Evolutionary conservation across 257 asterid genomes (phyloP).

Genomic region (Penstemon newberryi): DNA sequence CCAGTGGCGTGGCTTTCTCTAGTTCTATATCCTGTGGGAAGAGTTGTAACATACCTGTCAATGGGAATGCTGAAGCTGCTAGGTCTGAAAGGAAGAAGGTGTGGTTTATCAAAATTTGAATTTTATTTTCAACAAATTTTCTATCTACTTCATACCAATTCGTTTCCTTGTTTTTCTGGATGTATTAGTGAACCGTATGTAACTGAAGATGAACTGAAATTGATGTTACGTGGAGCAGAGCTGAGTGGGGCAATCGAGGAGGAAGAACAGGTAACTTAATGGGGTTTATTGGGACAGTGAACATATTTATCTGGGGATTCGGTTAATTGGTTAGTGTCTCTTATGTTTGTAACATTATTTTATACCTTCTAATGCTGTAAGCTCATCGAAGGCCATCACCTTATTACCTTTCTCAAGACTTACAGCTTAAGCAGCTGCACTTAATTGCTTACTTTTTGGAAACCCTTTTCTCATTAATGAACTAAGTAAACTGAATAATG

Average conservation of each 20-base stretch:
- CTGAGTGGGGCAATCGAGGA: conserved; percentile 98
- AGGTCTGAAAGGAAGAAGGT: conserved; percentile 97
- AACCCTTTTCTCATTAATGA: neutral
- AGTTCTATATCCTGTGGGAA: conserved; percentile 89
- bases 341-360: conserved; percentile 16
- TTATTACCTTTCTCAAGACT: conserved; percentile 2
- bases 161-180: conserved; percentile 29
- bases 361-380: conserved; percentile 2
- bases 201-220: conserved; percentile 94
- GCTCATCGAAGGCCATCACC: conserved; percentile 25
- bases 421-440: conserved; percentile 11
- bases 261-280: conserved; percentile 84
- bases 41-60: conserved; percentile 91
- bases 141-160: conserved; percentile 1
- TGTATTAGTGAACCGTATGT: conserved; percentile 87
- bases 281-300: conserved; percentile 23
- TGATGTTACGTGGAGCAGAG: conserved; percentile 99
- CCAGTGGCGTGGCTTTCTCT: conserved; percentile 99
- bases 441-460: neutral
- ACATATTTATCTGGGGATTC: conserved; percentile 19
- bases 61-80: conserved; percentile 98
- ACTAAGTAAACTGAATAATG: conserved; percentile 8
- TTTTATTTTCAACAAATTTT: conserved; percentile 2
- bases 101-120: conserved; percentile 7
- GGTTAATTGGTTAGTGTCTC: conserved; percentile 25